Percentiles rank a stretch among this genome's conserved stretches.
Conservation (phyloP, 192 early-diverging fungal species). For the Coemansia javaensis region DNA sequence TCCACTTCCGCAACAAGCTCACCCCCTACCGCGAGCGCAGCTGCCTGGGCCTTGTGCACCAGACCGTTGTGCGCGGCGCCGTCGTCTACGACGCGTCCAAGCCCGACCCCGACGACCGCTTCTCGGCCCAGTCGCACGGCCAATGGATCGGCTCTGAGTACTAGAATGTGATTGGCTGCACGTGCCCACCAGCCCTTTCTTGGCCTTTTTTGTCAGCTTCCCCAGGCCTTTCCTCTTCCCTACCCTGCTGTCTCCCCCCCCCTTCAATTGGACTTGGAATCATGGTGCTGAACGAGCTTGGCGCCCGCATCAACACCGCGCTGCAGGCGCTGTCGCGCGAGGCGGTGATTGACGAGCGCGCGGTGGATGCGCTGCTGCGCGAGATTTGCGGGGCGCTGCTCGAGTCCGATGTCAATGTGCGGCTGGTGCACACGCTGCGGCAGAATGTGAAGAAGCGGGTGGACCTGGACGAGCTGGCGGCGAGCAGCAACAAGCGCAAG, state of each 20-base stretch:
- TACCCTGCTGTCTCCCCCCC: not conserved
- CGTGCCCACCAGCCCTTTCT: too few relatives aligned
- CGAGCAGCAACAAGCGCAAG: constrained; percentile 79
- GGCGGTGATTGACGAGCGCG: constrained; percentile 86
- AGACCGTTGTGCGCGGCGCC: constrained; percentile 67
- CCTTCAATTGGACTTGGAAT: not conserved
- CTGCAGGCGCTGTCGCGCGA: constrained; percentile 72
- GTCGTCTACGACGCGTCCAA: constrained; percentile 47
- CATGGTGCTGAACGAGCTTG: constrained; percentile 90
- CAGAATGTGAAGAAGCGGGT: constrained; percentile 80
- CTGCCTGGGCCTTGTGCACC: constrained; percentile 62
- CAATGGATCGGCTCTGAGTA: constrained; percentile 28
- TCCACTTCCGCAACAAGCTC: constrained; percentile 79
- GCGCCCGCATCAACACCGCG: constrained; percentile 79
- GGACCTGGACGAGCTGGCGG: constrained; percentile 75
- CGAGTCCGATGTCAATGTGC: constrained; percentile 88
- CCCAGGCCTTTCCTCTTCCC: not conserved
- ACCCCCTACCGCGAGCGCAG: constrained; percentile 66
- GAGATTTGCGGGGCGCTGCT: constrained; percentile 87
- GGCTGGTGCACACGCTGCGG: constrained; percentile 74
- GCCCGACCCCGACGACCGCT: constrained; percentile 3
- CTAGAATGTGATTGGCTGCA: too few relatives aligned
- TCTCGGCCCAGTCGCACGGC: constrained; percentile 34
- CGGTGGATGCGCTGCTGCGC: constrained; percentile 72
- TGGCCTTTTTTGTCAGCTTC: not conserved